These are phyloP conservation scores for Ehretia macrophylla DNA, from an alignment of 257 asterid species.

Conservation along the genomic window DNA sequence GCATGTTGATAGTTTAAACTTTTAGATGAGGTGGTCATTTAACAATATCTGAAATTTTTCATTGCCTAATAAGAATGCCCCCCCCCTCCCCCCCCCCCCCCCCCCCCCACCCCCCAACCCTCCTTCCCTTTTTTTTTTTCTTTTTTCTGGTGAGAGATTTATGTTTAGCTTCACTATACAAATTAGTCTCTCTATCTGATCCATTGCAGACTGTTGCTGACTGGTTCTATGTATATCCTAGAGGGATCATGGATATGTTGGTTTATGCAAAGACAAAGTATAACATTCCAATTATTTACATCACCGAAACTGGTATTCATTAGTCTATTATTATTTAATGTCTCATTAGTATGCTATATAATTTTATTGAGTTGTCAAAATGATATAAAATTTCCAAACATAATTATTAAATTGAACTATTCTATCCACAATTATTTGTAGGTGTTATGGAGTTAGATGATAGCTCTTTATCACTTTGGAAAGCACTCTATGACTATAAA, in stretches of 20 bases:
- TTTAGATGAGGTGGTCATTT: too few species aligned
- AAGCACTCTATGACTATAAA: constrained; percentile 27
- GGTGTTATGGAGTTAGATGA: constrained; percentile 11
- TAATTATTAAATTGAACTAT: background rate
- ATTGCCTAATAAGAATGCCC: background rate
- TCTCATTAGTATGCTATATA: background rate
- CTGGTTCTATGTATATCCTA: background rate
- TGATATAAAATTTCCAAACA: too few species aligned
- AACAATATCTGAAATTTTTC: background rate
- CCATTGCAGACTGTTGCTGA: constrained; percentile 5
- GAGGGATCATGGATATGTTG: constrained; percentile 5
- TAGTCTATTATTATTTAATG: background rate
- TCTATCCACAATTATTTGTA: background rate
- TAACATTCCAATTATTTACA: constrained; percentile 35
- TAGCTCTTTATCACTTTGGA: constrained; percentile 16
- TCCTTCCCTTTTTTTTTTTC: background rate
- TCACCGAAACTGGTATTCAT: constrained; percentile 39
- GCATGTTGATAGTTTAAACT: too few species aligned
- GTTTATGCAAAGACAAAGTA: constrained; percentile 28
- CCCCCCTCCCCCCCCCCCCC: too few species aligned
- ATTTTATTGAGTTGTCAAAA: background rate
- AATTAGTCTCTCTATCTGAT: background rate
- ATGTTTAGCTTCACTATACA: too few species aligned
- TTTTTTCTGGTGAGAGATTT: background rate
- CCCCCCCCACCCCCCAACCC: too few species aligned